Base-by-base conservation (phyloP, 148 eudicot genomes). In the Diospyros kaki region DNA sequence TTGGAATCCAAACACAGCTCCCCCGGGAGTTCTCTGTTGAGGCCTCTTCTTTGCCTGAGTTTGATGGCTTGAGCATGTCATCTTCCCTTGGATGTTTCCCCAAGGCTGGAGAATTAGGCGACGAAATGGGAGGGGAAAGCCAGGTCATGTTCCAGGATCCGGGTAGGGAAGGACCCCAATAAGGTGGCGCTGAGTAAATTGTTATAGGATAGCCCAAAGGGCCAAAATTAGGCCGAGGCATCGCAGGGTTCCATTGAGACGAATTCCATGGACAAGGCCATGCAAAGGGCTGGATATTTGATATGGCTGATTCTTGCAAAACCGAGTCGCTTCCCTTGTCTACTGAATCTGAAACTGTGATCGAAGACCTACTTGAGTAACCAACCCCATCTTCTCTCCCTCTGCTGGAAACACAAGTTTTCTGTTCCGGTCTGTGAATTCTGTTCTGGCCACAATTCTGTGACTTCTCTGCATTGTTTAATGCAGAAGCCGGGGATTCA, bases 1-100 rank as follows among this genome's bases (percentile, higher is more conserved):
- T 88, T 0, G 87, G 90, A 52, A 74, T 67, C 54, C 78, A 73
- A 53, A 90, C 72, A 56, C 81, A 17, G 8, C 76, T 66, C 40
- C 58, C 62, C 1, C 67, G 13, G 63, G 69, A 62, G 4, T 56
- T 65, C 8, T 77, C 85, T 10, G 73, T 14, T 5, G 45, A 40
- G 7, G 41, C 6, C 13, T 79, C 63, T 40, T 80, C 87, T 12
- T 73, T 75, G 9, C 70, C 79, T 7, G 63, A 48, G 4, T 72
- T 72, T 11, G 78, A 79, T 50, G 72, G 43, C 5, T 45, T 62
- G 17, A 83, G 64, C 66, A 67, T 41, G 40, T 56, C 56, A 4
- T 58, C 87, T n/a, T 90, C 96, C 80, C 90, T 82, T 43, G 84
- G 79, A 60, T 85, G 97, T 76, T 93, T 93, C 55, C 95, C 90